Percentiles rank a stretch among this genome's conserved stretches.
These are phyloP conservation scores for Boletellus ananas DNA, from an alignment of 768 basidiomycete species.

Conservation along the genomic window DNA sequence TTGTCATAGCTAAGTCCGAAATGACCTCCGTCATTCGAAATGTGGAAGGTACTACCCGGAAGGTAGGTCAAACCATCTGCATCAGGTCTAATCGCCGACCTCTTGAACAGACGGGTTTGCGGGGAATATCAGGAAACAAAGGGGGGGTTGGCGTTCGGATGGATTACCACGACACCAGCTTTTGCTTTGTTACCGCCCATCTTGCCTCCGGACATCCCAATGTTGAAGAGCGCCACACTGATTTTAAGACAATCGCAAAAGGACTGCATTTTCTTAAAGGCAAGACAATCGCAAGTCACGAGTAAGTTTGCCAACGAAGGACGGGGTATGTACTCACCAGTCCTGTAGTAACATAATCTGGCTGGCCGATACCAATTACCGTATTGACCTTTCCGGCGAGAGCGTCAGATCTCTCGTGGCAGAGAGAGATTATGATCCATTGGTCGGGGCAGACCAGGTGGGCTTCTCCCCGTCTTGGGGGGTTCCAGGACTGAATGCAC, in stretches of 20 bases:
- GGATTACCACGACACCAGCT: slow-evolving; percentile 85
- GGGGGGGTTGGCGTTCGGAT: slow-evolving; percentile 93
- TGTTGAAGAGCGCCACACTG: slow-evolving; percentile 84
- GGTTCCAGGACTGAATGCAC: not conserved
- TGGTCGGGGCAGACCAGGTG: slow-evolving; percentile 87
- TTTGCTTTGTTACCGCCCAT: slow-evolving; percentile 96
- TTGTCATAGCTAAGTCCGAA: slow-evolving; percentile 78
- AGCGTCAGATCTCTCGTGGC: slow-evolving; percentile 66
- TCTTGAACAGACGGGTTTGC: slow-evolving; percentile 63
- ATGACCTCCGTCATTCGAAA: slow-evolving; percentile 79
- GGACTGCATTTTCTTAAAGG: slow-evolving; percentile 88
- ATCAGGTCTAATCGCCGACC: not conserved
- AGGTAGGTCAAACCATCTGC: slow-evolving; percentile 46
- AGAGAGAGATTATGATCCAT: slow-evolving; percentile 62
- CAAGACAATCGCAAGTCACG: slow-evolving; percentile 83
- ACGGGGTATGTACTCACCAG: slow-evolving; percentile 4
- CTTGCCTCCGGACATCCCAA: slow-evolving; percentile 94
- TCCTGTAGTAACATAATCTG: slow-evolving; percentile 80
- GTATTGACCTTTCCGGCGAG: slow-evolving; percentile 83
- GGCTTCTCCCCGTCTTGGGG: slow-evolving; percentile 8
- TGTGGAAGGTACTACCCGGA: slow-evolving; percentile 89
- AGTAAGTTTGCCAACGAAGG: slow-evolving; percentile 50
- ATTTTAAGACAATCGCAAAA: slow-evolving; percentile 82
- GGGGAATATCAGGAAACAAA: slow-evolving; percentile 97
- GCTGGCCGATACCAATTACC: slow-evolving; percentile 95